phyloP scores from a whole-genome alignment of 345 rosid species.

The Salix exigua region DNA sequence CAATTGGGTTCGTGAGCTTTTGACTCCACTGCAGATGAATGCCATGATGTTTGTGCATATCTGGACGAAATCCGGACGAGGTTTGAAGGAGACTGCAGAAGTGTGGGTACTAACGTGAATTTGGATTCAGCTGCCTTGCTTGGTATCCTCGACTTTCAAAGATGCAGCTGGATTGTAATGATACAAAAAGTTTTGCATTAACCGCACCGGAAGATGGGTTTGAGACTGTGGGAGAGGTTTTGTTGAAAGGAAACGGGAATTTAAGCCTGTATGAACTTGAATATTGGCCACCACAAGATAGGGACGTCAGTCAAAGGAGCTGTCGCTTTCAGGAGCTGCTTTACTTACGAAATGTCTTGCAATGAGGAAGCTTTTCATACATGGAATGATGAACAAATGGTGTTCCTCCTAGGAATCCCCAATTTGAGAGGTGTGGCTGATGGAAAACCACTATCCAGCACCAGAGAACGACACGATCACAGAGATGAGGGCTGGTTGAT shows the following conservation, averaged over 20 bases:
- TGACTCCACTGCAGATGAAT: slow-evolving; percentile 46
- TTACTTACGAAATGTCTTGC: slow-evolving; percentile 53
- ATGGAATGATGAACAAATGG: slow-evolving; percentile 91
- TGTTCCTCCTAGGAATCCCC: slow-evolving; percentile 47
- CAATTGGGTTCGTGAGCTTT: slow-evolving; percentile 32
- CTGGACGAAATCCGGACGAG: slow-evolving; percentile 71
- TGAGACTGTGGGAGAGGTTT: slow-evolving; percentile 92
- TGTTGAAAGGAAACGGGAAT: slow-evolving; percentile 57
- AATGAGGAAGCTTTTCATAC: slow-evolving; percentile 83
- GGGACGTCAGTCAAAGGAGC: slow-evolving; percentile 83
- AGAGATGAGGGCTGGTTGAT: slow-evolving; percentile 80
- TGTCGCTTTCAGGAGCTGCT: slow-evolving; percentile 68
- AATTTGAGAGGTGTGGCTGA: slow-evolving; percentile 80
- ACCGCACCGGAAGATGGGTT: slow-evolving; percentile 91
- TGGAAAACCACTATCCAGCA: slow-evolving; percentile 95
- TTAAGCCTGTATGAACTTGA: slow-evolving; percentile 64
- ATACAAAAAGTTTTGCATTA: slow-evolving; percentile 56
- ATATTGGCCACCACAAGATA: slow-evolving; percentile 92
- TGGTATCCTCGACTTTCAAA: slow-evolving; percentile 59
- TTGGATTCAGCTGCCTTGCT: slow-evolving; percentile 61
- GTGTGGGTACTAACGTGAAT: slow-evolving; percentile 58
- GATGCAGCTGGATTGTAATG: slow-evolving; percentile 77
- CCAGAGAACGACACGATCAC: slow-evolving; percentile 84
- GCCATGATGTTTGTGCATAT: slow-evolving; percentile 51
- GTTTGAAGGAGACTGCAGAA: slow-evolving; percentile 89